Conservation (phyloP, 2,329 filamentous ascomycete species). For the Fusarium marasasianum region DNA sequence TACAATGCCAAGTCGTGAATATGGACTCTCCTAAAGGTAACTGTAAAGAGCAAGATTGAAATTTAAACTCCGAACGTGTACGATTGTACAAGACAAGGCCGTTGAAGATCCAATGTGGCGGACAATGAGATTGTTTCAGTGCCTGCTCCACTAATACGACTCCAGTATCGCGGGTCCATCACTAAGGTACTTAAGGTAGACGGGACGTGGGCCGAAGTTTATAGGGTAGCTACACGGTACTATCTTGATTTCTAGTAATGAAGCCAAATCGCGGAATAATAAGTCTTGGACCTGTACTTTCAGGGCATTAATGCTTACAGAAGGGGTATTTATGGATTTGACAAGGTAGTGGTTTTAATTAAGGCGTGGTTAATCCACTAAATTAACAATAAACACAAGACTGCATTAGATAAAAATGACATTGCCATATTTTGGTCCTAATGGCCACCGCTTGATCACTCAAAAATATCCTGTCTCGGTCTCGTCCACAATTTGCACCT, state of each 20-base stretch:
- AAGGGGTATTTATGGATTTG: not conserved
- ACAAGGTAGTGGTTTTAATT: not conserved
- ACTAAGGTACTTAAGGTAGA: not conserved
- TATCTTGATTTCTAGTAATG: not conserved
- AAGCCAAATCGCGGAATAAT: not conserved
- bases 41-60: not conserved
- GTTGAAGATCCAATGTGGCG: not conserved
- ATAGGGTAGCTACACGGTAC: not conserved
- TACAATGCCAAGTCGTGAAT: not conserved
- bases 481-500: conserved; percentile 50
- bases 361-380: not conserved
- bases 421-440: not conserved
- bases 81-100: not conserved
- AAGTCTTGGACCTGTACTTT: not conserved
- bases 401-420: not conserved
- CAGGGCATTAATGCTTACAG: not conserved
- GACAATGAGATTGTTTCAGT: conserved; percentile 1
- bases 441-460: not conserved
- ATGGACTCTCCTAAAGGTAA: not conserved
- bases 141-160: not conserved
- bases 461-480: conserved; percentile 39
- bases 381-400: not conserved
- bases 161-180: not conserved
- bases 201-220: not conserved
- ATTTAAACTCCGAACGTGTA: not conserved